Base-by-base conservation (phyloP, 2,329 filamentous ascomycete genomes). In the Cladobotryum mycophilum region DNA sequence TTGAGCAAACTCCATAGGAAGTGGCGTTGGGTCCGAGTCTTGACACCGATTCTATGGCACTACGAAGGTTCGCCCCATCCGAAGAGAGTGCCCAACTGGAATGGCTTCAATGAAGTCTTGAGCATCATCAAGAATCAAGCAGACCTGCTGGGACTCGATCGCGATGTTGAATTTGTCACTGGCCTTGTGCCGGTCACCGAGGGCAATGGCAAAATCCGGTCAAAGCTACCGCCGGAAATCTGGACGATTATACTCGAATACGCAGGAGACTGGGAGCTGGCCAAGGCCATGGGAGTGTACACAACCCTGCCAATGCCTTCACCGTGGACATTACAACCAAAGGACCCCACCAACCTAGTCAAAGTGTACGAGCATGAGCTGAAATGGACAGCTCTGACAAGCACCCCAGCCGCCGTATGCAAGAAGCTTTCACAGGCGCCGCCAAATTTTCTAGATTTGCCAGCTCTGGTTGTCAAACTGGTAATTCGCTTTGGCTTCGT, bases 401-500 rank as follows among this genome's bases (percentile, higher is more conserved):
- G 84, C 48, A 81, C 83, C 35, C 79, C 88, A 5, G 68, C 78
- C 1, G 81, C 85, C 34, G 85, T 95, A 55, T 89, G 88, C 64
- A 80, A 82, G 47, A 84, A 88, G 60, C 78, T 96, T 38, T 80
- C 85, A 6, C 70, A 81, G 36, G 86, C 88, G 15, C 84, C 86
- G 0, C 82, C 86, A 34, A 81, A 81, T 22, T 86, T 89, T 57
- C 73, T 74, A 56, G 76, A 85, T 56, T 76, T 96, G 12, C 93
- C 90, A 0, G 85, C 85, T 2, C 75, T 95, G 1, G 88, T 88
- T 36, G 87, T 93, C 55, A 90, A 91, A 61, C 80, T 96, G 38
- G 90, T 96, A 59, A 89, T 96, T 72, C 90, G 93, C 57, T 96
- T 96, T 65, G 88, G 85, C 40, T 84, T 92, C 58, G 86, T 85